phyloP scores from a whole-genome alignment of 2,329 filamentous ascomycete genomes.

The Claviceps sp. region DNA sequence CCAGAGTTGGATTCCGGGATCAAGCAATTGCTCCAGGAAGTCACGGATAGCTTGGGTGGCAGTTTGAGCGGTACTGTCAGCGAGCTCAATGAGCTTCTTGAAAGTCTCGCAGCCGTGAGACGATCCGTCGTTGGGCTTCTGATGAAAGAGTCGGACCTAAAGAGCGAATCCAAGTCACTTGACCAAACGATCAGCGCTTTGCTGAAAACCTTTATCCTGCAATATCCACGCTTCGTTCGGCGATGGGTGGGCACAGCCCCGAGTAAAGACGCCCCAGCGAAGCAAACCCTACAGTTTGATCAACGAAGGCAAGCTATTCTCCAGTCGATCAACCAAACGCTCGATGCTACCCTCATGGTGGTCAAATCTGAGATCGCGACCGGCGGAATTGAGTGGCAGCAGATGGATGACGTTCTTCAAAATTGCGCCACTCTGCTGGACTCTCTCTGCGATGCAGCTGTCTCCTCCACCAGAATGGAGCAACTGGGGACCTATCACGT shows the following conservation, averaged over 20 bases:
- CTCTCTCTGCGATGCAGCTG: slow-evolving; percentile 29
- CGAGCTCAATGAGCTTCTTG: slow-evolving; percentile 49
- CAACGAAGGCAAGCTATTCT: slow-evolving; percentile 41
- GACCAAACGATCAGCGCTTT: slow-evolving; percentile 18
- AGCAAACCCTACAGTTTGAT: slow-evolving; percentile 47
- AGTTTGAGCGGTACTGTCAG: slow-evolving; percentile 43
- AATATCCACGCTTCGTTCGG: slow-evolving; percentile 45
- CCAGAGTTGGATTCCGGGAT: slow-evolving; percentile 22
- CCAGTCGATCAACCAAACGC: slow-evolving; percentile 38
- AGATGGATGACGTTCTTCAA: slow-evolving; percentile 42
- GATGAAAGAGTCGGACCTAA: slow-evolving; percentile 15
- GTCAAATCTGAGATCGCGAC: slow-evolving; percentile 39
- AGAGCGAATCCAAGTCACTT: slow-evolving; percentile 5
- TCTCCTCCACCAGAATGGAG: slow-evolving; percentile 17
- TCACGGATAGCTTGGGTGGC: slow-evolving; percentile 42
- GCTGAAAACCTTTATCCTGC: slow-evolving; percentile 43
- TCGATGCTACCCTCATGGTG: slow-evolving; percentile 48
- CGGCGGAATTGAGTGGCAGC: slow-evolving; percentile 35
- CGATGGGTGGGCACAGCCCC: slow-evolving; percentile 50
- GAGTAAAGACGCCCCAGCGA: slow-evolving; percentile 34
- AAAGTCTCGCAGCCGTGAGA: slow-evolving; percentile 40
- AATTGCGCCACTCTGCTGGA: slow-evolving; percentile 43
- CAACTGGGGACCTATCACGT: slow-evolving; percentile 37
- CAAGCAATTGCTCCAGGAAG: slow-evolving; percentile 30
- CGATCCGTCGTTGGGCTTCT: slow-evolving; percentile 40